Conservation (phyloP, 371 early-diverging fungal genomes). For the Mucor saturninus region DNA sequence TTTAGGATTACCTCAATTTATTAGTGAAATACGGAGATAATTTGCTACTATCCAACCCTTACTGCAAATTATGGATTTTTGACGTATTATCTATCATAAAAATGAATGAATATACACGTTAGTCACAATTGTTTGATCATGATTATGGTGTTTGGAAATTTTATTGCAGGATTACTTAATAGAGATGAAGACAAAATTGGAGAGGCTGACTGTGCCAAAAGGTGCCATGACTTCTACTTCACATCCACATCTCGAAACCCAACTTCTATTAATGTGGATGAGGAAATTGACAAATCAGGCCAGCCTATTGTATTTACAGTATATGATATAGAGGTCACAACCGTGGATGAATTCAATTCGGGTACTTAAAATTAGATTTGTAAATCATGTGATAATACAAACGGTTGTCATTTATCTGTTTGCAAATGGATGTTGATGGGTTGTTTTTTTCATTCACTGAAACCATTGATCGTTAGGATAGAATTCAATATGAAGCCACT, state of each 20-base stretch:
- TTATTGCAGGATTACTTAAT: slow-evolving; percentile 67
- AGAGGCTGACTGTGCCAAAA: slow-evolving; percentile 63
- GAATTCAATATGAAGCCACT: slow-evolving; percentile 57
- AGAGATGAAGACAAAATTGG: slow-evolving; percentile 62
- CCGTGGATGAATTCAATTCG: slow-evolving; percentile 41
- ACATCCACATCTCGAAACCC: slow-evolving; percentile 46
- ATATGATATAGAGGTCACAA: slow-evolving; percentile 37
- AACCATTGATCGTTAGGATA: slow-evolving; percentile 8
- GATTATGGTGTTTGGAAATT: slow-evolving; percentile 80
- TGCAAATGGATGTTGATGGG: slow-evolving; percentile 80
- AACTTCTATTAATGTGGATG: slow-evolving; percentile 65
- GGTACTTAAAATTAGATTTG: slow-evolving; percentile 63
- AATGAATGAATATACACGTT: slow-evolving; percentile 64
- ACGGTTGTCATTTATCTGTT: slow-evolving; percentile 56
- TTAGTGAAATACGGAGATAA: slow-evolving; percentile 34
- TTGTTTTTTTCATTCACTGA: slow-evolving; percentile 57
- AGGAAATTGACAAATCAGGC: slow-evolving; percentile 71
- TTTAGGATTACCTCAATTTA: slow-evolving; percentile 50
- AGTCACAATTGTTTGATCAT: slow-evolving; percentile 75
- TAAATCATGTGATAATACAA: slow-evolving; percentile 31
- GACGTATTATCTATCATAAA: slow-evolving; percentile 70
- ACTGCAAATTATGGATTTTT: slow-evolving; percentile 51
- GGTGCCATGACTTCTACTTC: neutral
- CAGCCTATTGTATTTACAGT: slow-evolving; percentile 55
- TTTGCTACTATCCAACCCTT: slow-evolving; percentile 34